A percentile compares a stretch with the other conserved stretches of the same genome.
Evolutionary conservation across 176 grass and related monocot genomes (phyloP).

Genomic region (Juncus effusus): DNA sequence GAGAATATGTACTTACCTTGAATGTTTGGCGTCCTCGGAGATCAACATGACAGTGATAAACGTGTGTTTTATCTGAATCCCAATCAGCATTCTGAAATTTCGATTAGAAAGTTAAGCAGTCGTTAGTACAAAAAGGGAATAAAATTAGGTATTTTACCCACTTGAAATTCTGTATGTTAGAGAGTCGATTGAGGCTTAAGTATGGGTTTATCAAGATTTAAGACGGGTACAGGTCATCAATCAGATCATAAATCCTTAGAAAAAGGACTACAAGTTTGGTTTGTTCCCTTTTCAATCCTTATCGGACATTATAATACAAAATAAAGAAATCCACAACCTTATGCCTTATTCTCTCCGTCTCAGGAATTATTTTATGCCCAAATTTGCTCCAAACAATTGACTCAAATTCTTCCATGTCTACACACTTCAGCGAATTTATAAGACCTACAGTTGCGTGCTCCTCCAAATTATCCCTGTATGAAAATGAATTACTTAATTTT

Average conservation of each 20-base stretch:
- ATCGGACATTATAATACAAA: background rate
- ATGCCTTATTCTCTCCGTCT: slow-evolving; percentile 57
- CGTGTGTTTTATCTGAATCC: slow-evolving; percentile 36
- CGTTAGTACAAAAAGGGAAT: background rate
- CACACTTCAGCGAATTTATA: slow-evolving; percentile 32
- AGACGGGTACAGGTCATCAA: background rate
- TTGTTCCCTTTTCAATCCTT: background rate
- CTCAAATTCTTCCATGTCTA: slow-evolving; percentile 48
- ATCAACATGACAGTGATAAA: slow-evolving; percentile 65
- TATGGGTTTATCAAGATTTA: no score
- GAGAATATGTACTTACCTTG: slow-evolving; percentile 30
- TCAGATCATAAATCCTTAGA: no score
- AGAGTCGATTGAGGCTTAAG: no score
- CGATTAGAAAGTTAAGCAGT: slow-evolving; percentile 17
- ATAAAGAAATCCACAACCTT: background rate
- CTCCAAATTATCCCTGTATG: slow-evolving; percentile 53
- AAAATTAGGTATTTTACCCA: no score
- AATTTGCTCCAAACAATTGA: slow-evolving; percentile 40
- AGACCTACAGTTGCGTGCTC: slow-evolving; percentile 34
- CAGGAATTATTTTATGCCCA: slow-evolving; percentile 19
- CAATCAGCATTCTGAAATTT: slow-evolving; percentile 53
- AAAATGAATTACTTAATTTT: slow-evolving; percentile 16
- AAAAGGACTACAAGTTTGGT: no score
- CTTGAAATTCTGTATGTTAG: no score
- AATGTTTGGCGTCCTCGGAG: slow-evolving; percentile 34